Evolutionary conservation across 441 rosid genomes (phyloP), one percentile per base, ranked within the genome.

Genomic region (Erodium chrysanthum): DNA sequence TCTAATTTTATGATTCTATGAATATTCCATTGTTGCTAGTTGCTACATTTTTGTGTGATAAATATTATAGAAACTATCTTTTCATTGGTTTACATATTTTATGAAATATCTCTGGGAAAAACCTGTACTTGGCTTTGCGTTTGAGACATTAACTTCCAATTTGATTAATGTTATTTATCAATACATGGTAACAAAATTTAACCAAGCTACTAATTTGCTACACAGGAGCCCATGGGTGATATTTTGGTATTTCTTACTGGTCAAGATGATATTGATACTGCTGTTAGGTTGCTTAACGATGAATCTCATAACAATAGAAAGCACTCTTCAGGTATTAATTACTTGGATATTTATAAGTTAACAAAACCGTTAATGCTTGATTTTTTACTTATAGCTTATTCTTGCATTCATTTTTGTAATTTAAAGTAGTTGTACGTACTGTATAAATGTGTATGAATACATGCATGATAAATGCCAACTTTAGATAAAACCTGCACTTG

Each of bases 231-330:
- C 31, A 71, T 82, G 7, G 98, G 97, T 67, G 97, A 91, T 79
- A 82, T 91, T 81, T 81, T 94, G 77, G 91, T 89, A 61, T 94
- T 94, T 76, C 96, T 91, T 31, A 94, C 98, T 15, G 98, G 98
- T 81, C 96, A 94, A 81, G 98, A 94, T 74, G 98, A 91, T 76
- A 94, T 94, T 67, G 92, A 89, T 69, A 79, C 88, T 71, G 86
- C 92, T 68, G 79, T 80, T 68, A 82, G 76, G 80, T 68, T 89
- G 76, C 85, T 94, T 37, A 79, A 82, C 44, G 96, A 94, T 70
- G 96, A 89, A 84, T 77, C 86, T 78, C 92, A 77, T 73, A 76
- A 75, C 74, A 76, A 66, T 68, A 79, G 84, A 76, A 86, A 84
- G 73, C 85, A 70, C 10, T 85, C 92, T 66, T 75, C 88, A 75